These are phyloP conservation scores for Alternaria sp. DNA, from an alignment of 2,329 filamentous ascomycete genomes.

Conservation along the genomic window DNA sequence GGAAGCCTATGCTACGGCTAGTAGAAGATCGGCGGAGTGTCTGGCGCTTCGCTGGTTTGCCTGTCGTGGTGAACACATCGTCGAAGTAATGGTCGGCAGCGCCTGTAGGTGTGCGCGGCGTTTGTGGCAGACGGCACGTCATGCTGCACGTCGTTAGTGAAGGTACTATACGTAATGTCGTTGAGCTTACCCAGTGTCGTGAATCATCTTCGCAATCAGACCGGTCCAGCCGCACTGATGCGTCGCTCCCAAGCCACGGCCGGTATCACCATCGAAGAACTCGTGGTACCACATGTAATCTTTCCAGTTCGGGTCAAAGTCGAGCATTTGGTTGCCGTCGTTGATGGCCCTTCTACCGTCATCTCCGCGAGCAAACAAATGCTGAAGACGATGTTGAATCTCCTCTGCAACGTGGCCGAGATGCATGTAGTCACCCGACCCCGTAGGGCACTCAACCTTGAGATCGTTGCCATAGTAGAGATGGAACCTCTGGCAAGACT, in stretches of 20 bases:
- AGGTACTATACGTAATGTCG: background rate
- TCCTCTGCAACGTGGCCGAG: constrained; percentile 93
- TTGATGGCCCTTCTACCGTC: constrained; percentile 90
- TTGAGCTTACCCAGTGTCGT: constrained; percentile 84
- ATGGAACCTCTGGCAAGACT: constrained; percentile 93
- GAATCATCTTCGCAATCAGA: constrained; percentile 93
- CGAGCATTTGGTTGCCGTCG: constrained; percentile 79
- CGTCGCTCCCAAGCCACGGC: constrained; percentile 85
- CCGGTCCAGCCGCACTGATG: constrained; percentile 98
- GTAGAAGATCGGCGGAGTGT: constrained; percentile 79
- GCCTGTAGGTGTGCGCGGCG: constrained; percentile 82
- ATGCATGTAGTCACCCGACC: constrained; percentile 94
- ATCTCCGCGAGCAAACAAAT: constrained; percentile 84
- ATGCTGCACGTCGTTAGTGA: constrained; percentile 53
- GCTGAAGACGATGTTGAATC: constrained; percentile 91
- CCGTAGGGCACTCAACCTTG: constrained; percentile 91
- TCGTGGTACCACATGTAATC: constrained; percentile 96
- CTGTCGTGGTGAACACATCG: constrained; percentile 73
- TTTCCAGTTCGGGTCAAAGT: constrained; percentile 92
- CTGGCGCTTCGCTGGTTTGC: constrained; percentile 53
- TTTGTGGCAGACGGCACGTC: constrained; percentile 67
- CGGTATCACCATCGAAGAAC: constrained; percentile 93
- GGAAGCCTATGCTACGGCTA: constrained; percentile 79
- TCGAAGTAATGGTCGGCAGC: constrained; percentile 96
- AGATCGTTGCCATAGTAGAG: constrained; percentile 92